Evolutionary conservation across 2,329 filamentous ascomycete species (phyloP).

Genomic region (Phyllosticta paracitricarpa): DNA sequence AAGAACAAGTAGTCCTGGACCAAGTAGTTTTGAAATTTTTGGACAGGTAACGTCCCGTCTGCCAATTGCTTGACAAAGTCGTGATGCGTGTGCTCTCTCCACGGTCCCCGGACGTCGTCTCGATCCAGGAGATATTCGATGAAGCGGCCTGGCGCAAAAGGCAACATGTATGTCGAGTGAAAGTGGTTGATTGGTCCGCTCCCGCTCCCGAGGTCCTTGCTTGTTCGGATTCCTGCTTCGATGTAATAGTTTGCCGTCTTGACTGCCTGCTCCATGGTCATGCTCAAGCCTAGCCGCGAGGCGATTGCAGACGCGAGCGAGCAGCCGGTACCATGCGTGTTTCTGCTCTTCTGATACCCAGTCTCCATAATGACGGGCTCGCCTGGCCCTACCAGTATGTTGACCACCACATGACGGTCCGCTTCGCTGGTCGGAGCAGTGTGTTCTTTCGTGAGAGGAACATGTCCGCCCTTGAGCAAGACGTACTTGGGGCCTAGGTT

Average conservation of each 20-base stretch:
- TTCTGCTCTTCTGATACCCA: slow-evolving; percentile 60
- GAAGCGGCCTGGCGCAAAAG: slow-evolving; percentile 67
- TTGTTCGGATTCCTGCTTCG: slow-evolving; percentile 59
- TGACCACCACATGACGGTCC: slow-evolving; percentile 59
- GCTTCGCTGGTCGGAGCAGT: slow-evolving; percentile 47
- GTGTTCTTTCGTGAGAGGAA: slow-evolving; percentile 60
- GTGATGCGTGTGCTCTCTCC: slow-evolving; percentile 70
- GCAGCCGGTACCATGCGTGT: slow-evolving; percentile 92
- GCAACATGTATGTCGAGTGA: slow-evolving; percentile 57
- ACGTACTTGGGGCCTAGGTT: slow-evolving; percentile 67
- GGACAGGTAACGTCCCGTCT: slow-evolving; percentile 60
- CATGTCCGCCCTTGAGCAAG: slow-evolving; percentile 81
- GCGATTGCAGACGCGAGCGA: slow-evolving; percentile 80
- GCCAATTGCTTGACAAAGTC: slow-evolving; percentile 72
- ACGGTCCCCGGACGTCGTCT: slow-evolving; percentile 61
- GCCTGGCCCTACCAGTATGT: slow-evolving; percentile 60
- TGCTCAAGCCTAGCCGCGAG: slow-evolving; percentile 56
- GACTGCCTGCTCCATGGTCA: slow-evolving; percentile 50
- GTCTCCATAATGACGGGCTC: slow-evolving; percentile 56
- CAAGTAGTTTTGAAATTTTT: slow-evolving; percentile 80
- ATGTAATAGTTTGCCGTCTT: slow-evolving; percentile 60
- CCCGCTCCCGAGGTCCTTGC: slow-evolving; percentile 53
- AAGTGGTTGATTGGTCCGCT: slow-evolving; percentile 71
- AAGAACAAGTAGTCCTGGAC: slow-evolving; percentile 89
- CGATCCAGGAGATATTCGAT: slow-evolving; percentile 72